A percentile compares a stretch with the other conserved stretches of the same genome.
Evolutionary conservation across 1,284 basidiomycete species (phyloP).

Genomic region (Ganoderma leucocontextum): DNA sequence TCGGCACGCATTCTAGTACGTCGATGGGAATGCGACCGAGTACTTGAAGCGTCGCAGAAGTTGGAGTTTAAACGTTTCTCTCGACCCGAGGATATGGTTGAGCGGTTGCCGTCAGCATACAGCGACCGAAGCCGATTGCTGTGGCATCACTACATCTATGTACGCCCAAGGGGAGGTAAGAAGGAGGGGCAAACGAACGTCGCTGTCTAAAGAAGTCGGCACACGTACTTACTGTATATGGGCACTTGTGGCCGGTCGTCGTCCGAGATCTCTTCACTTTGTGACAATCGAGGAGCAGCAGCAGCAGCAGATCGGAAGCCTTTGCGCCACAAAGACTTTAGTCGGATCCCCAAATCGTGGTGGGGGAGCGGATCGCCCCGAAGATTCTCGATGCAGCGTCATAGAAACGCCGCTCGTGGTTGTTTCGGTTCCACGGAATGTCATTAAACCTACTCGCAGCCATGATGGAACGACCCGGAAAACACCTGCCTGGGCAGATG

Average conservation of each 20-base stretch:
- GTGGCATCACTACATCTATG: background rate
- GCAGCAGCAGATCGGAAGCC: background rate
- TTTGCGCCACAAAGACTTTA: background rate
- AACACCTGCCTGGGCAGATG: background rate
- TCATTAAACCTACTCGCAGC: background rate
- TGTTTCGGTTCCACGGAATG: background rate
- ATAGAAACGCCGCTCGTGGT: background rate
- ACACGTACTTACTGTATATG: background rate
- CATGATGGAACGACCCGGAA: background rate
- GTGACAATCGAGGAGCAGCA: background rate
- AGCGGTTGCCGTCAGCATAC: background rate
- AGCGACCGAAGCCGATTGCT: background rate
- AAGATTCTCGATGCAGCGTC: background rate
- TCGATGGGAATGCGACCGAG: background rate
- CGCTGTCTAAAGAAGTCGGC: background rate
- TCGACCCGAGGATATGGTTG: background rate
- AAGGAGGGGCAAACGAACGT: background rate
- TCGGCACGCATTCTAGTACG: background rate
- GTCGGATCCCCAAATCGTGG: background rate
- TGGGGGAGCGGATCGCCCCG: background rate
- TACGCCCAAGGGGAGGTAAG: background rate
- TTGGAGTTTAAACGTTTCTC: constrained; percentile 3
- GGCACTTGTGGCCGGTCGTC: background rate
- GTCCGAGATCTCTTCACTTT: background rate
- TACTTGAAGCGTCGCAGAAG: background rate